Percentiles rank a stretch among this genome's conserved stretches.
Conservation (phyloP, 768 basidiomycete species). For the Mycena albidolilacea region DNA sequence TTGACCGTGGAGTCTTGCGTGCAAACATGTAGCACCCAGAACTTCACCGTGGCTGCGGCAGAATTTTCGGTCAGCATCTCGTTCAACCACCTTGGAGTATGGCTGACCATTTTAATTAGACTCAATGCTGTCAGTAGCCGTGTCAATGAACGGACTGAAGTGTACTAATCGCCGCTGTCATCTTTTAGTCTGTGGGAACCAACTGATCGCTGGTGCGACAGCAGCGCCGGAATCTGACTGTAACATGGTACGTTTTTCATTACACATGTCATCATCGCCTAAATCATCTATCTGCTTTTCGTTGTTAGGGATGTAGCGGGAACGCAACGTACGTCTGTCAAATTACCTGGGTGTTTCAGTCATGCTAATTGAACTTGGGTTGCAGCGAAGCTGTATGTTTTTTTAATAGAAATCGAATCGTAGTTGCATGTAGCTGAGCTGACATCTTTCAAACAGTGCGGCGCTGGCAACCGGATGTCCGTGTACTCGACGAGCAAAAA, state of each 20-base stretch:
- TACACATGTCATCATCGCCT: background rate
- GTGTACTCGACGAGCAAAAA: conserved; percentile 73
- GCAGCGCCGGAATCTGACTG: conserved; percentile 67
- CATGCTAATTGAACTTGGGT: conserved; percentile 8
- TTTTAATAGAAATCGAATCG: background rate
- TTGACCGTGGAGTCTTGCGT: conserved; percentile 77
- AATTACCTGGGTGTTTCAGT: background rate
- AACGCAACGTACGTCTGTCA: conserved; percentile 68
- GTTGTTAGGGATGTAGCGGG: conserved; percentile 69
- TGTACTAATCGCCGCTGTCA: conserved; percentile 8
- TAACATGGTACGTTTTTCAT: conserved; percentile 60
- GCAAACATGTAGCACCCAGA: conserved; percentile 64
- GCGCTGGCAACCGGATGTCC: conserved; percentile 79
- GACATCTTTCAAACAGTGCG: conserved; percentile 59
- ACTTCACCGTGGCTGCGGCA: conserved; percentile 77
- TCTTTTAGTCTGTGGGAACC: conserved; percentile 78
- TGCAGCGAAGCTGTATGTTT: conserved; percentile 64
- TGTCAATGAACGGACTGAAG: background rate
- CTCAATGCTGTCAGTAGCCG: conserved; percentile 60
- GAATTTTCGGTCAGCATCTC: conserved; percentile 70
- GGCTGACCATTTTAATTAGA: conserved; percentile 54
- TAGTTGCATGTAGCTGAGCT: background rate
- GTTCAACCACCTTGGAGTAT: conserved; percentile 14
- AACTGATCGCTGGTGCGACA: conserved; percentile 74
- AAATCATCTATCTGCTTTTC: background rate